phyloP scores from a whole-genome alignment of 1,284 basidiomycete species.

The Singerocomus inundabilis region DNA sequence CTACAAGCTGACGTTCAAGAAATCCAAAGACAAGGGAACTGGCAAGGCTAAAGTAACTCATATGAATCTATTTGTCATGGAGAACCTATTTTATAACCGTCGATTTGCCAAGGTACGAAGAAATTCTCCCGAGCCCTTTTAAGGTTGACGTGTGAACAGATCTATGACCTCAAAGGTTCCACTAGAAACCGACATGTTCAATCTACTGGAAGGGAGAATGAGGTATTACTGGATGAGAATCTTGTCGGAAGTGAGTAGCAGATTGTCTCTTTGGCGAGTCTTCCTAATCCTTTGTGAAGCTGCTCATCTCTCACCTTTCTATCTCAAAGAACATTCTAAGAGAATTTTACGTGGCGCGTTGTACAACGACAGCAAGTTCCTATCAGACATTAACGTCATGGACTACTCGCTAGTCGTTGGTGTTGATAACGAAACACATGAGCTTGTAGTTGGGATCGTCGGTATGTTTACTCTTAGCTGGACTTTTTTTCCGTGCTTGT shows the following conservation, averaged over 20 bases:
- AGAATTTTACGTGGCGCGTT: conserved; percentile 88
- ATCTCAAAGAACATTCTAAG: conserved; percentile 94
- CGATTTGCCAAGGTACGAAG: conserved; percentile 74
- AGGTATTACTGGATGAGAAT: conserved; percentile 93
- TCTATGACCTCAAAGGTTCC: conserved; percentile 94
- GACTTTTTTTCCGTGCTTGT: background rate
- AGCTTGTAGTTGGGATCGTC: conserved; percentile 95
- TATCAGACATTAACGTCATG: conserved; percentile 97
- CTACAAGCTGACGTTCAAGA: conserved; percentile 92
- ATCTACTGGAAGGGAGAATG: conserved; percentile 87
- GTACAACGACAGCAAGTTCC: conserved; percentile 92
- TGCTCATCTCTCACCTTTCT: conserved; percentile 79
- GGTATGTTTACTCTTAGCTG: conserved; percentile 48
- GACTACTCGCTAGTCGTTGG: conserved; percentile 98
- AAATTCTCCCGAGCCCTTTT: background rate
- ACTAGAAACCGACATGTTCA: conserved; percentile 90
- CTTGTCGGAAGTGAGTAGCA: conserved; percentile 69
- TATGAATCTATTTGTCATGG: conserved; percentile 97
- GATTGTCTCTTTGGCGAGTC: background rate
- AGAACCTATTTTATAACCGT: conserved; percentile 94
- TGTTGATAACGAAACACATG: conserved; percentile 79
- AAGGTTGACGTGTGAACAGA: conserved; percentile 45
- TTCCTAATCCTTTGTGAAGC: conserved; percentile 39
- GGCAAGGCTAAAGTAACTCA: conserved; percentile 78
- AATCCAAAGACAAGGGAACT: conserved; percentile 63